phyloP scores from a whole-genome alignment of 129 eudicot species.

The Saposhnikovia divaricata region DNA sequence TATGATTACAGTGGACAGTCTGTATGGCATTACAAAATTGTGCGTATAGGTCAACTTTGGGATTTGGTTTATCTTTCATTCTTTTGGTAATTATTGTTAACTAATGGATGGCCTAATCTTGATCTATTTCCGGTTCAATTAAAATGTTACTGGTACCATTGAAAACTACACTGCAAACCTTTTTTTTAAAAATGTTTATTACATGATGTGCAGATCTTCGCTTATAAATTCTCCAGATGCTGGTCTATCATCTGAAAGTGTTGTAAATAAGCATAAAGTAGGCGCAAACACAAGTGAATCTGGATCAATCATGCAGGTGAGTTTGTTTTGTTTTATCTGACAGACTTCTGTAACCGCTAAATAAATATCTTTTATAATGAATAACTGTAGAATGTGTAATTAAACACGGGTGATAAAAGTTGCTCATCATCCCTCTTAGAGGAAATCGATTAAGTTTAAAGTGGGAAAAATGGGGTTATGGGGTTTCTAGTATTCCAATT shows the following conservation, averaged over 20 bases:
- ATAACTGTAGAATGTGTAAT: background rate
- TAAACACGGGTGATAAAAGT: background rate
- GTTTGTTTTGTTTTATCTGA: constrained; percentile 8
- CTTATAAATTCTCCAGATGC: constrained; percentile 49
- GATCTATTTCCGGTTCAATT: background rate
- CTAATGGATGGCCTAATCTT: background rate
- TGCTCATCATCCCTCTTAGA: background rate
- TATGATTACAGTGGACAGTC: background rate
- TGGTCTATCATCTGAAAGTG: constrained; percentile 48
- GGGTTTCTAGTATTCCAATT: background rate
- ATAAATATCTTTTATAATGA: background rate
- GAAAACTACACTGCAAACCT: background rate
- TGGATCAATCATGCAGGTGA: constrained; percentile 47
- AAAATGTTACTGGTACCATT: background rate
- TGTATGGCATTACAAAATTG: background rate
- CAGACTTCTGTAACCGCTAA: background rate
- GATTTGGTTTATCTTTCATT: background rate
- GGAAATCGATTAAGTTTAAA: background rate
- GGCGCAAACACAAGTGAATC: constrained; percentile 40
- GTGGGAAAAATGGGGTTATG: background rate
- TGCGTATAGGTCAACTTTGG: background rate
- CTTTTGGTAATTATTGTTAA: background rate
- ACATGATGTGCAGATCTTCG: constrained; percentile 51
- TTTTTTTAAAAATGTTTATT: background rate
- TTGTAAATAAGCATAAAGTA: constrained; percentile 29